These are phyloP conservation scores for Metschnikowia hibisci DNA, from an alignment of 805 yeast species.

Conservation along the genomic window DNA sequence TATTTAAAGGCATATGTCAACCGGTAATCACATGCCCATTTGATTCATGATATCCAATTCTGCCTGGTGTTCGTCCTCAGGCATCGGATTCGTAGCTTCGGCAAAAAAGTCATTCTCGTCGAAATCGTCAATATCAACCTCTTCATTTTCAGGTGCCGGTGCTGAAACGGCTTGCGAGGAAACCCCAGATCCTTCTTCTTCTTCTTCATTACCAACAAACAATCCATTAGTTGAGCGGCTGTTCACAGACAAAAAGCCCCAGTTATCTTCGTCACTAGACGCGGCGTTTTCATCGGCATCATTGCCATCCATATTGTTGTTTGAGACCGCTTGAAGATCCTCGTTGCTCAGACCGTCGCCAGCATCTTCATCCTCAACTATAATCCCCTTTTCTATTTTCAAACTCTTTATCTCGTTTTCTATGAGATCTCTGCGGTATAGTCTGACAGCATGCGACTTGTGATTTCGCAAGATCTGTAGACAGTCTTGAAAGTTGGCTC, in stretches of 20 bases:
- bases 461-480: conserved; percentile 14
- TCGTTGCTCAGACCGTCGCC: not conserved
- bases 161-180: not conserved
- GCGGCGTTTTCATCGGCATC: conserved; percentile 7
- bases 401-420: conserved; percentile 15
- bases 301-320: conserved; percentile 9
- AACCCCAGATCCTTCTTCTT: conserved; percentile 25
- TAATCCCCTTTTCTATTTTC: conserved; percentile 20
- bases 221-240: conserved; percentile 20
- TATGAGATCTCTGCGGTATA: conserved; percentile 15
- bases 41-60: conserved; percentile 31
- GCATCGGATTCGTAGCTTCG: conserved; percentile 8
- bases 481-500: conserved; percentile 19
- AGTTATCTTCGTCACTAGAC: conserved; percentile 19
- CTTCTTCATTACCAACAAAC: conserved; percentile 29
- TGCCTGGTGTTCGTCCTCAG: conserved; percentile 15
- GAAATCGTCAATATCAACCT: conserved; percentile 22
- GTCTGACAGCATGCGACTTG: conserved; percentile 11
- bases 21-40: conserved; percentile 24
- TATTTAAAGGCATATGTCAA: conserved; percentile 34
- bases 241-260: conserved; percentile 17
- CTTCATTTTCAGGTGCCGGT: not conserved
- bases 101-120: conserved; percentile 8
- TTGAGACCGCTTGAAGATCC: conserved; percentile 11
- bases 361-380: conserved; percentile 11